Evolutionary conservation across 306 rosid species (phyloP).

Genomic region (Malus asiatica): DNA sequence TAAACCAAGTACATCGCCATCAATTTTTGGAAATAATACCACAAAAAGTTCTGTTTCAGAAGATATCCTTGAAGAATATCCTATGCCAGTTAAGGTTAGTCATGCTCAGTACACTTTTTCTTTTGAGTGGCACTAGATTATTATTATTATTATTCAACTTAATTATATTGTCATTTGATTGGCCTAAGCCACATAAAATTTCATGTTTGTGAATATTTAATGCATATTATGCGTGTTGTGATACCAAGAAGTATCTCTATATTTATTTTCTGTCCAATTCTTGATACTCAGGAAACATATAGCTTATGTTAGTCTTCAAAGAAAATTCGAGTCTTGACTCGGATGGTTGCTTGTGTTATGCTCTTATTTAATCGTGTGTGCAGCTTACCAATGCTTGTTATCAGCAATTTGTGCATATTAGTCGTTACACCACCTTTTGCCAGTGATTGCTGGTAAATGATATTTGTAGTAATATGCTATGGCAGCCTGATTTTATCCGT

Average conservation of each 20-base stretch:
- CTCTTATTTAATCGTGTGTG: background rate
- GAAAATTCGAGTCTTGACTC: background rate
- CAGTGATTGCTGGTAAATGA: background rate
- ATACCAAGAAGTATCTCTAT: background rate
- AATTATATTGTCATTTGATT: background rate
- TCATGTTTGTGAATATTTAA: background rate
- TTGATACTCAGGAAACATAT: background rate
- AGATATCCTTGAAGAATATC: constrained; percentile 27
- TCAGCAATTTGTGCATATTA: background rate
- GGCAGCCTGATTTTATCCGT: background rate
- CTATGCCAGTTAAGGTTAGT: constrained; percentile 51
- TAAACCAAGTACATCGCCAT: constrained; percentile 21
- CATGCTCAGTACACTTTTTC: constrained; percentile 6
- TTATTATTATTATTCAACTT: background rate
- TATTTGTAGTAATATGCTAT: background rate
- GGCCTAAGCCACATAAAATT: background rate
- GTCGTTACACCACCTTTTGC: background rate
- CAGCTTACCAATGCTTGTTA: background rate
- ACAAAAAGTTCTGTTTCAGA: constrained; percentile 29
- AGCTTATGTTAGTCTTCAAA: background rate
- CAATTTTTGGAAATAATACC: constrained; percentile 11
- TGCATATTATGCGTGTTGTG: background rate
- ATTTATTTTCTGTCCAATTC: background rate
- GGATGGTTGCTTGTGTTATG: background rate
- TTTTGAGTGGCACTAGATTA: background rate